Evolutionary conservation across 495 filamentous ascomycete species (phyloP).

Genomic region (Aspergillus sparsus): DNA sequence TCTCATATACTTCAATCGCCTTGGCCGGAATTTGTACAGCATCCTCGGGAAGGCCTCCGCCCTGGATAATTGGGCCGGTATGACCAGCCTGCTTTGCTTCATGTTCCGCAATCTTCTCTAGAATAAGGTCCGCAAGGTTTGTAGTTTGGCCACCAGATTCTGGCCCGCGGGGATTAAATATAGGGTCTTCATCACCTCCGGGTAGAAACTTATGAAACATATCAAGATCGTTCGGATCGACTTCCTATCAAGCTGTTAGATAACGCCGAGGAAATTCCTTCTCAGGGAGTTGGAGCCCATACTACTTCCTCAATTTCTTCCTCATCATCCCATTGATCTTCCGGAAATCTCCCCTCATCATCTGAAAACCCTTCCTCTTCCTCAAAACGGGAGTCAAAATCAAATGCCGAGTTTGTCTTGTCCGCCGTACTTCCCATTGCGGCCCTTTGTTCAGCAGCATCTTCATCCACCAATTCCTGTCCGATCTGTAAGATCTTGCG

Average conservation of each 20-base stretch:
- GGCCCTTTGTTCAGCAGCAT: conserved; percentile 52
- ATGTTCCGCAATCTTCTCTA: conserved; percentile 90
- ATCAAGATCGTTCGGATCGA: conserved; percentile 86
- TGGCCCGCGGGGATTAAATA: conserved; percentile 49
- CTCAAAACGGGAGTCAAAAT: conserved; percentile 62
- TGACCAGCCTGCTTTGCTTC: conserved; percentile 65
- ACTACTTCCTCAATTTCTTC: conserved; percentile 77
- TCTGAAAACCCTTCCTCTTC: conserved; percentile 54
- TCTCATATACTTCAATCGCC: conserved; percentile 89
- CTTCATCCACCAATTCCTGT: conserved; percentile 78
- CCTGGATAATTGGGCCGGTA: conserved; percentile 42
- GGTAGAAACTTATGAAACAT: conserved; percentile 88
- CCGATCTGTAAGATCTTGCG: conserved; percentile 86
- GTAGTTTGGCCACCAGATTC: conserved; percentile 57
- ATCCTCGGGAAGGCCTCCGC: conserved; percentile 63
- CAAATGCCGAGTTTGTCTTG: conserved; percentile 61
- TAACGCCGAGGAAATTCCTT: background rate
- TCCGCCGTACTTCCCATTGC: conserved; percentile 26
- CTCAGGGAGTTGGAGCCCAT: conserved; percentile 22
- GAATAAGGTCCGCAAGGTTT: conserved; percentile 86
- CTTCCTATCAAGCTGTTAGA: conserved; percentile 52
- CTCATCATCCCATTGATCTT: conserved; percentile 60
- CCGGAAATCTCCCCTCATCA: conserved; percentile 57
- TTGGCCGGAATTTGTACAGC: conserved; percentile 87
- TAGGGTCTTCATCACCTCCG: conserved; percentile 50